Percentiles rank a stretch among this genome's conserved stretches.
Evolutionary conservation across 2,329 filamentous ascomycete species (phyloP).

Genomic region (Coniochaeta ligniaria): DNA sequence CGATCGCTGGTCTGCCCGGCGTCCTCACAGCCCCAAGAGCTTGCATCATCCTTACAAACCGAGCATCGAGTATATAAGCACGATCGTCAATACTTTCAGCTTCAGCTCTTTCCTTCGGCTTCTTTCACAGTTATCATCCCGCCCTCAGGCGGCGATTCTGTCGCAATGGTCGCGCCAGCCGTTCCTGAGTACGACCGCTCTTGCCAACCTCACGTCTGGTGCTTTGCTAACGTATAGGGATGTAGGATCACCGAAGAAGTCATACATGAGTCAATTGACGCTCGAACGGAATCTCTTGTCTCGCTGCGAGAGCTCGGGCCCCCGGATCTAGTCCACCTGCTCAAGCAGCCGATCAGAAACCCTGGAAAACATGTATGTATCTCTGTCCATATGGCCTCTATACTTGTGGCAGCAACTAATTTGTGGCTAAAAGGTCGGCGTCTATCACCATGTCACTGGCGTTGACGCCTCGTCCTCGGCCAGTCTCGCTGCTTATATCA

Average conservation of each 20-base stretch:
- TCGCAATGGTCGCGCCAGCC: constrained; percentile 64
- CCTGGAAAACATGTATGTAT: constrained; percentile 44
- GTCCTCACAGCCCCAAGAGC: background rate
- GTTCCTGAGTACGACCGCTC: constrained; percentile 59
- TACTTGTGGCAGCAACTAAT: constrained; percentile 9
- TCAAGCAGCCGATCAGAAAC: constrained; percentile 63
- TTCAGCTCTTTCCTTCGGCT: background rate
- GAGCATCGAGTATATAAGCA: background rate
- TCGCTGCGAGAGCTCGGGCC: constrained; percentile 88
- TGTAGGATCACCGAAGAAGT: constrained; percentile 87
- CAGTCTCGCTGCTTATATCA: constrained; percentile 95
- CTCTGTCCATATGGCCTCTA: background rate
- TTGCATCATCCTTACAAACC: background rate
- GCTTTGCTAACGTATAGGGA: background rate
- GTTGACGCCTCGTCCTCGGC: constrained; percentile 96
- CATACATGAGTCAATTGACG: constrained; percentile 83
- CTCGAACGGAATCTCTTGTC: constrained; percentile 81
- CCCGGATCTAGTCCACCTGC: constrained; percentile 89
- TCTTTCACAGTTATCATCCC: background rate
- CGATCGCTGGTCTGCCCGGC: background rate
- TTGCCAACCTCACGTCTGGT: constrained; percentile 3
- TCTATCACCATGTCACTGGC: constrained; percentile 97
- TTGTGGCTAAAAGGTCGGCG: constrained; percentile 56
- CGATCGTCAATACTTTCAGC: background rate
- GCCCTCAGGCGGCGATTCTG: background rate